Evolutionary conservation across 169 alveolate genomes (phyloP).

Genomic region (Plasmodium falciparum): DNA sequence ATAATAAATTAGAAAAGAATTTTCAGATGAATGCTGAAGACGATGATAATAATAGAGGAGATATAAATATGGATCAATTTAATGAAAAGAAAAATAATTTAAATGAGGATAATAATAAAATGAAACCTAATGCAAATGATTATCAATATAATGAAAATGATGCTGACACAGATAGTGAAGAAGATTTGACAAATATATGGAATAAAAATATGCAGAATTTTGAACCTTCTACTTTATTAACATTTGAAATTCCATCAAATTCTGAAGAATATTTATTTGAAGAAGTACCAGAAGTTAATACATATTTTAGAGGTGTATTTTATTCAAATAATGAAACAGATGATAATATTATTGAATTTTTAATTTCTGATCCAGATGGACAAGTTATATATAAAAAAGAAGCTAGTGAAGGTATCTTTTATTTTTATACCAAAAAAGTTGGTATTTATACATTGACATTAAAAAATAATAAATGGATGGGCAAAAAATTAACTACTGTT

Average conservation of each 20-base stretch:
- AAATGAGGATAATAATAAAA: constrained; percentile 13
- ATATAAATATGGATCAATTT: not conserved
- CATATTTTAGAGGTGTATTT: constrained; percentile 72
- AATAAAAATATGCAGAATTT: constrained; percentile 72
- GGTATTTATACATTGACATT: constrained; percentile 53
- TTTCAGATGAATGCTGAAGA: constrained; percentile 1
- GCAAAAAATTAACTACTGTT: constrained; percentile 54
- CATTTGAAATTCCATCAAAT: constrained; percentile 66
- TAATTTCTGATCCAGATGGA: constrained; percentile 68
- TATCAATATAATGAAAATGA: constrained; percentile 32
- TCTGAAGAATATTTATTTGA: constrained; percentile 70
- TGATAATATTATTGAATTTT: constrained; percentile 37
- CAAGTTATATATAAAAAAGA: constrained; percentile 39
- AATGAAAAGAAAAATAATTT: not conserved
- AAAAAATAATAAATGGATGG: constrained; percentile 67
- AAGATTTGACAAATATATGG: constrained; percentile 68
- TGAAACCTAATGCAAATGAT: constrained; percentile 70
- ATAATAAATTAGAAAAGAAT: constrained; percentile 23
- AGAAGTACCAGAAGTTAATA: constrained; percentile 12
- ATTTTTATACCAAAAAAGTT: constrained; percentile 57
- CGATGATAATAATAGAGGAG: constrained; percentile 11
- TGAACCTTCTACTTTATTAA: constrained; percentile 66
- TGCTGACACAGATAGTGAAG: constrained; percentile 21
- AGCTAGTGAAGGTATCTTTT: constrained; percentile 70
- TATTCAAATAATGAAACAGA: constrained; percentile 63